Conservation (phyloP, 805 yeast genomes). For the Cyberlindnera japonica region DNA sequence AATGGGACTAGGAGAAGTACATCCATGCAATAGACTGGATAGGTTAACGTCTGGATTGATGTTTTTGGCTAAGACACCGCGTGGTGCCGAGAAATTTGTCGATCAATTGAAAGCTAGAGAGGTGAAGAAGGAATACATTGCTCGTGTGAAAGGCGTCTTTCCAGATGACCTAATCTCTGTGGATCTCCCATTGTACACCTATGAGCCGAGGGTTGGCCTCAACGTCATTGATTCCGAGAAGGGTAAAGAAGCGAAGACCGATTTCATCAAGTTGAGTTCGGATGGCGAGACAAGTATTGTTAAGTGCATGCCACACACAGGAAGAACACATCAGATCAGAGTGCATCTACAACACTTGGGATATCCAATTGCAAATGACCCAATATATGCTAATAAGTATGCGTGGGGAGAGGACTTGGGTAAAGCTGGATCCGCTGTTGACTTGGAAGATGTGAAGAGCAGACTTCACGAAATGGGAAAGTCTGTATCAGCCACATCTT, state of each 20-base stretch:
- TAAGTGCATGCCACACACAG: slow-evolving; percentile 81
- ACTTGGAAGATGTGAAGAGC: slow-evolving; percentile 43
- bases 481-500: slow-evolving; percentile 46
- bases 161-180: slow-evolving; percentile 58
- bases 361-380: slow-evolving; percentile 88
- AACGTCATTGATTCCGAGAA: slow-evolving; percentile 43
- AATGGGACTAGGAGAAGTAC: slow-evolving; percentile 52
- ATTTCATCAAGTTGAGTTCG: slow-evolving; percentile 38
- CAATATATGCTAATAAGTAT: slow-evolving; percentile 70
- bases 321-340: slow-evolving; percentile 93
- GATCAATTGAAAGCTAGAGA: slow-evolving; percentile 46
- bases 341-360: slow-evolving; percentile 92
- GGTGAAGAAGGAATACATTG: slow-evolving; percentile 70
- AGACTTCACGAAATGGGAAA: slow-evolving; percentile 69
- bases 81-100: slow-evolving; percentile 73
- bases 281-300: slow-evolving; percentile 57
- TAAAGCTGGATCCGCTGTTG: slow-evolving; percentile 45
- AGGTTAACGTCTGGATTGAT: slow-evolving; percentile 94
- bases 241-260: slow-evolving; percentile 68
- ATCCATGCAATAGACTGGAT: slow-evolving; percentile 88
- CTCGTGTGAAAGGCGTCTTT: slow-evolving; percentile 84
- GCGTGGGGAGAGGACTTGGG: slow-evolving; percentile 85
- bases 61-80: slow-evolving; percentile 34
- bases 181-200: slow-evolving; percentile 63
- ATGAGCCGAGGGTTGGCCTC: slow-evolving; percentile 65